Conservation (phyloP, 1,284 basidiomycete species). For the Fomitopsis palustris region DNA sequence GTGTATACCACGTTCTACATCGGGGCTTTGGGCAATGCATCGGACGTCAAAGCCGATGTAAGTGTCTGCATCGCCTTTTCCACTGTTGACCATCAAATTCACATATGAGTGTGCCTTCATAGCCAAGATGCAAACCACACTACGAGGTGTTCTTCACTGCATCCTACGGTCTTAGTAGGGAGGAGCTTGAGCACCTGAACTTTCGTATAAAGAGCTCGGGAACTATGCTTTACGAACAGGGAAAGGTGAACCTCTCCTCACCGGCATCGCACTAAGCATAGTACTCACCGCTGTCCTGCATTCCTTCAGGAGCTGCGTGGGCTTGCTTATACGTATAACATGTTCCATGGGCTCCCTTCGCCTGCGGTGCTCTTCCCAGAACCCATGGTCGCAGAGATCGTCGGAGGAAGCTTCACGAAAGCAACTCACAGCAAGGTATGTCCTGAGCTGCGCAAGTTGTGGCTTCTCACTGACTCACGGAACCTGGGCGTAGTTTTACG, state of each 20-base stretch:
- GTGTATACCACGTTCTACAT: constrained; percentile 80
- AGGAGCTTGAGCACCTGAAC: constrained; percentile 68
- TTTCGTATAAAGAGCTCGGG: constrained; percentile 55
- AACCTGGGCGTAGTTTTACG: constrained; percentile 58
- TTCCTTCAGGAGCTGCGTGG: constrained; percentile 9
- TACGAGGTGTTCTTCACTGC: constrained; percentile 71
- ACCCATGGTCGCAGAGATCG: constrained; percentile 71
- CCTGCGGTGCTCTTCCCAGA: constrained; percentile 58
- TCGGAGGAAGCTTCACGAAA: constrained; percentile 81
- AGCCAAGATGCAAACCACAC: constrained; percentile 47
- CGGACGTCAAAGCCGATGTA: constrained; percentile 35
- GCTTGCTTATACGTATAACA: constrained; percentile 51
- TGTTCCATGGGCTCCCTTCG: constrained; percentile 43
- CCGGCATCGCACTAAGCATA: too few species aligned
- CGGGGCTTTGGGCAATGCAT: constrained; percentile 50
- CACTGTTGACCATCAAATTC: constrained; percentile 1
- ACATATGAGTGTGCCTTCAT: neutral
- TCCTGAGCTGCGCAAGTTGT: constrained; percentile 5
- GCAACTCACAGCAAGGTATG: constrained; percentile 51
- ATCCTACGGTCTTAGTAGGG: constrained; percentile 68
- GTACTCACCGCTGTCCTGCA: neutral
- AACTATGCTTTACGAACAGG: constrained; percentile 26
- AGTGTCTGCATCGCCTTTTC: constrained; percentile 16
- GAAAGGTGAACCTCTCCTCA: constrained; percentile 2
- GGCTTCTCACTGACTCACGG: neutral